Evolutionary conservation across 2,329 filamentous ascomycete genomes (phyloP).

Genomic region (Periconia macrospinosa): DNA sequence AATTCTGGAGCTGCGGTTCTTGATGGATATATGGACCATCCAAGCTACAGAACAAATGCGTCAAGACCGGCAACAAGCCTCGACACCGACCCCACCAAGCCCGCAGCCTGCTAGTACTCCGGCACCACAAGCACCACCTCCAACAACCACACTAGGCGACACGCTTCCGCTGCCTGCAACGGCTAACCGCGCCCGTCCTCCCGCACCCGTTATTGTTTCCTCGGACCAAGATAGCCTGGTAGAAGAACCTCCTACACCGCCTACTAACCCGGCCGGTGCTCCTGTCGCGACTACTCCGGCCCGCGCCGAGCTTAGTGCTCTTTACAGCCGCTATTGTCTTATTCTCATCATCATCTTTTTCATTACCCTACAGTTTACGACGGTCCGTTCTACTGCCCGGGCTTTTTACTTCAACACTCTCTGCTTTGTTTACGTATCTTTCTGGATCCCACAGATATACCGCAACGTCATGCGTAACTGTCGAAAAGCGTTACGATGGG

Average conservation of each 20-base stretch:
- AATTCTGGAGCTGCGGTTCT: conserved; percentile 65
- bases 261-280: conserved; percentile 27
- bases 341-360: conserved; percentile 60
- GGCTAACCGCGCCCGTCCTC: conserved; percentile 44
- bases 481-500: conserved; percentile 86
- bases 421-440: conserved; percentile 76
- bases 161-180: conserved; percentile 57
- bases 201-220: conserved; percentile 60
- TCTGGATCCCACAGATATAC: conserved; percentile 90
- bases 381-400: conserved; percentile 57
- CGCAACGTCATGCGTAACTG: conserved; percentile 91
- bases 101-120: conserved; percentile 20
- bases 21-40: conserved; percentile 69
- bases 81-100: conserved; percentile 21
- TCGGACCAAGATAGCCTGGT: conserved; percentile 59
- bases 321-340: conserved; percentile 66
- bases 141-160: conserved; percentile 29
- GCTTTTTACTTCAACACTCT: conserved; percentile 64
- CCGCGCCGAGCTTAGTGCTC: conserved; percentile 55
- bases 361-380: conserved; percentile 60
- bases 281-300: conserved; percentile 23
- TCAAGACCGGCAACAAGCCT: conserved; percentile 48
- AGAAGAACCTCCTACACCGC: conserved; percentile 31
- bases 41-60: conserved; percentile 56
- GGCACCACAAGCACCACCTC: conserved; percentile 14